Evolutionary conservation across 495 filamentous ascomycete genomes (phyloP).

Genomic region (Penicillium coffeae): DNA sequence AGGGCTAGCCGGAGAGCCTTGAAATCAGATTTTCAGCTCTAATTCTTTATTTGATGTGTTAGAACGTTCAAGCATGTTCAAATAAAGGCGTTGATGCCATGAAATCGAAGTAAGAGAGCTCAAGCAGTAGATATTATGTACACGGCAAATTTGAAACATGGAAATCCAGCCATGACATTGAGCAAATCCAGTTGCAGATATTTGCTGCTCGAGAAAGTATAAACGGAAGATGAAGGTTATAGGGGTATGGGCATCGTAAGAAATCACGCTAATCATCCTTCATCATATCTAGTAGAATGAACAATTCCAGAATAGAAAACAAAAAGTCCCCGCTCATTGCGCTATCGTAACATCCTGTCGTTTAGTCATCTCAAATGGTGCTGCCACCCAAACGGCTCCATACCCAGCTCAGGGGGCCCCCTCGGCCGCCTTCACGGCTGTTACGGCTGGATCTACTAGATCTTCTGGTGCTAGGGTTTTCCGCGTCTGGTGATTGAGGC

Average conservation of each 20-base stretch:
- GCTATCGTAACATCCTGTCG: neutral
- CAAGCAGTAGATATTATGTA: no score
- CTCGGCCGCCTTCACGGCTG: constrained; percentile 25
- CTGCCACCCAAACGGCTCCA: constrained; percentile 36
- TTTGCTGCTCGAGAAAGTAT: no score
- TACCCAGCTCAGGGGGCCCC: constrained; percentile 36
- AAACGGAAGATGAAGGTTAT: neutral
- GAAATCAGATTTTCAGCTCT: no score
- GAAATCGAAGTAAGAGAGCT: no score
- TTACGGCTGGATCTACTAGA: constrained; percentile 10
- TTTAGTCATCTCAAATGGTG: neutral
- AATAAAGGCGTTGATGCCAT: no score
- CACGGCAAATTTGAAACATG: neutral
- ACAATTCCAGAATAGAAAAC: neutral
- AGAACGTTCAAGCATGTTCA: no score
- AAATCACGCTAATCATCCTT: neutral
- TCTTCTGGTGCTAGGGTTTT: constrained; percentile 4
- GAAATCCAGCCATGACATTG: neutral
- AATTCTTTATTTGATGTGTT: no score
- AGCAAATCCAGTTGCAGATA: neutral
- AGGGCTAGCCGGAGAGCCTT: no score
- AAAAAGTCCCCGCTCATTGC: neutral
- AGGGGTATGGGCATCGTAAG: no score
- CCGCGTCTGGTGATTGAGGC: constrained; percentile 8
- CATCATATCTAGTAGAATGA: neutral